These are phyloP conservation scores for Pulicaria dysenterica DNA, from an alignment of 129 eudicot genomes.

Conservation along the genomic window DNA sequence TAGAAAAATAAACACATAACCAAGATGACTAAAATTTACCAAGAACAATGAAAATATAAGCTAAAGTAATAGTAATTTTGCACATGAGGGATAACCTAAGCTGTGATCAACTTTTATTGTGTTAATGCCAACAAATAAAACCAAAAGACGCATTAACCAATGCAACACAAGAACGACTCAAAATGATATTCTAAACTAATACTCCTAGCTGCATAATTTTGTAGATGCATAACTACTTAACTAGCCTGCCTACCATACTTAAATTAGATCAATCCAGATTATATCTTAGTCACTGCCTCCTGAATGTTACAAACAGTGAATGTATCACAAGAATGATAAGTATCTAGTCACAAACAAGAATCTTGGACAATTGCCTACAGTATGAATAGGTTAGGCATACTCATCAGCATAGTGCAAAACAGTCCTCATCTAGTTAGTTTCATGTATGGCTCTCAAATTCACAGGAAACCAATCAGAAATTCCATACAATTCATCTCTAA, in stretches of 20 bases:
- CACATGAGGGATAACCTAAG: slow-evolving; percentile 1
- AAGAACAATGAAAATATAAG: background rate
- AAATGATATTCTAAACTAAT: slow-evolving; percentile 11
- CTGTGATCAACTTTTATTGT: background rate
- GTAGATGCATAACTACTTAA: background rate
- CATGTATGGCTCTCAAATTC: slow-evolving; percentile 6
- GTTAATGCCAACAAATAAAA: background rate
- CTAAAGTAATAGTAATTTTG: background rate
- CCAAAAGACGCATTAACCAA: background rate
- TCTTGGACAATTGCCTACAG: background rate
- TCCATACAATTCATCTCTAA: background rate
- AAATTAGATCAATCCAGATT: background rate
- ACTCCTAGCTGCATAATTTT: background rate
- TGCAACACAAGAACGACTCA: background rate
- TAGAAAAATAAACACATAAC: background rate
- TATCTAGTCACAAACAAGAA: slow-evolving; percentile 13
- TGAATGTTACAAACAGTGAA: slow-evolving; percentile 9
- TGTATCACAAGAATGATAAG: background rate
- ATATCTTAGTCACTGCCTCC: background rate
- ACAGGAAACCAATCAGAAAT: background rate
- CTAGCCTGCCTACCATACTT: background rate
- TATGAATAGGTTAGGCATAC: background rate
- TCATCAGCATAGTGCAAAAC: background rate
- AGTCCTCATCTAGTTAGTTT: background rate
- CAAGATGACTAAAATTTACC: background rate